Evolutionary conservation across 2,329 filamentous ascomycete species (phyloP).

Genomic region (Harringtonia lauricola): DNA sequence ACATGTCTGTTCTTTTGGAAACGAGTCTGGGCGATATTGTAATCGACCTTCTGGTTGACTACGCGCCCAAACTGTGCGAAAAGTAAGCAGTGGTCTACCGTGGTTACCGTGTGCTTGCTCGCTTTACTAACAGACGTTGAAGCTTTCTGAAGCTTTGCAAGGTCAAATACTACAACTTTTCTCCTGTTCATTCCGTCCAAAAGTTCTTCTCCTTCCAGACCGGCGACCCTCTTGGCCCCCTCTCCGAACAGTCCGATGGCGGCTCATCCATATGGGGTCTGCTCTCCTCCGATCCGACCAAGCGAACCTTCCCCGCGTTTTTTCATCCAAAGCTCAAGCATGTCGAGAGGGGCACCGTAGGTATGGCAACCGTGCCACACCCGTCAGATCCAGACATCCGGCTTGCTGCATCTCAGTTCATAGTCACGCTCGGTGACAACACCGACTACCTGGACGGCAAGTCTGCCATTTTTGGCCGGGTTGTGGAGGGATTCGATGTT

Average conservation of each 20-base stretch:
- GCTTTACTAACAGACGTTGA: conserved; percentile 23
- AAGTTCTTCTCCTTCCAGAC: conserved; percentile 95
- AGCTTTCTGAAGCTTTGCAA: conserved; percentile 99
- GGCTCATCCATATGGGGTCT: conserved; percentile 89
- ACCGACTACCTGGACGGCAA: conserved; percentile 87
- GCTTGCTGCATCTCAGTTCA: conserved; percentile 82
- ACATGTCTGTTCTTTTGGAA: background rate
- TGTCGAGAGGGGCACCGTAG: conserved; percentile 79
- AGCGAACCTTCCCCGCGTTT: conserved; percentile 72
- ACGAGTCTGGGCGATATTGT: conserved; percentile 69
- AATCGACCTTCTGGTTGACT: conserved; percentile 80
- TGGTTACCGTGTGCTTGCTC: background rate
- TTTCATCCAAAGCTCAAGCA: conserved; percentile 85
- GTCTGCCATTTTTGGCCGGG: conserved; percentile 88
- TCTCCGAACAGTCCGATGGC: conserved; percentile 76
- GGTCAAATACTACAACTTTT: conserved; percentile 98
- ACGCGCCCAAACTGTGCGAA: conserved; percentile 84
- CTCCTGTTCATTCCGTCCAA: conserved; percentile 83
- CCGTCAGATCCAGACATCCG: conserved; percentile 68
- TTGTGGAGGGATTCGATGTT: conserved; percentile 90
- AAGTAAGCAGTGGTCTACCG: conserved; percentile 52
- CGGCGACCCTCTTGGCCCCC: conserved; percentile 83
- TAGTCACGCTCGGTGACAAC: conserved; percentile 81
- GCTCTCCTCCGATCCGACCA: conserved; percentile 52
- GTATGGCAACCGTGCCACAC: conserved; percentile 86